Evolutionary conservation across 2,329 filamentous ascomycete genomes (phyloP), one percentile per base, ranked within the genome.

Genomic region (Sporothrix protearum): DNA sequence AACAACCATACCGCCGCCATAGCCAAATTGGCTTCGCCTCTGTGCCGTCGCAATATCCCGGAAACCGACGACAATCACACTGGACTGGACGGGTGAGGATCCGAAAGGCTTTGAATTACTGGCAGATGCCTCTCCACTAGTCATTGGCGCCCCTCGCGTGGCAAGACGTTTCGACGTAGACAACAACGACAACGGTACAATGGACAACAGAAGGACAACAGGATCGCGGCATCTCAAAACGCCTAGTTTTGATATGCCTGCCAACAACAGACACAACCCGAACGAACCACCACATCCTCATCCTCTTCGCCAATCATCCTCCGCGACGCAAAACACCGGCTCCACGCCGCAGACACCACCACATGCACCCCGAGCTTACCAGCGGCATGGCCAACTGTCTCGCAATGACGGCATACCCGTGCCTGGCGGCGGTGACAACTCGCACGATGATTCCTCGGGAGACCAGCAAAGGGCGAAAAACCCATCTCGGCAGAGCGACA

Each of bases 121-220:
- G 16, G 70, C 55, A 68, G 66, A 69, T 69, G 71, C 71, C 71
- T 69, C 57, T 19, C 36, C 28, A 19, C n/a, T 19, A 47, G 10
- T 30, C 53, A 12, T 61, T 25, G 47, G 55, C 55, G 71, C 71
- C 57, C 42, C 55, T 68, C n/a, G 47, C 57, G 71, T 42, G 70
- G 71, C 71, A 55, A 63, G 47, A 69, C 71, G 71, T 55, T 61
- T 66, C 71, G 70, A 30, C 68, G 68, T 47, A 59, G 6, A 68
- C 49, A 66, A 28, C 49, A n/a, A 12, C 59, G 8, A 36, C 36
- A 30, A 55, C n/a, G 19, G 19, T 3, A 55, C 19, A 25, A 39
- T 49, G 42, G 42, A 49, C 19, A 49, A 49, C 63, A 25, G 25
- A 33, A 49, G n/a, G 63, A 51, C 16, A n/a, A 16, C 22, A 28